Base-by-base conservation (phyloP, 2,329 filamentous ascomycete species). In the Venturia aucupariae region DNA sequence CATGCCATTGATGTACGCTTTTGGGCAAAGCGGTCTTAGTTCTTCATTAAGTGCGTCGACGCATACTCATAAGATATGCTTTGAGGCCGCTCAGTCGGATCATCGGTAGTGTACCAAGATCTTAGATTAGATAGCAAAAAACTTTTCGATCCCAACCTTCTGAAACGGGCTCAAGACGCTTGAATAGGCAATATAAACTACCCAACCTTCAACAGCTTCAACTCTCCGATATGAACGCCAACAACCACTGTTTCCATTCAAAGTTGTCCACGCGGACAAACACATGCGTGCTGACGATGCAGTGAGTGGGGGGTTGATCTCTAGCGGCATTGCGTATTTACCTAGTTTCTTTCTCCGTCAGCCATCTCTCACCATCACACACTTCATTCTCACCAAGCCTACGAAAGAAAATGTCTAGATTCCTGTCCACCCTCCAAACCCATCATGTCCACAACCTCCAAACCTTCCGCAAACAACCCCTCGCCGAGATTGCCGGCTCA, bases 401-500 rank as follows among this genome's bases (percentile, higher is more conserved):
- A 57, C 15, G 6, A 19, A 57, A 17, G 48, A 57, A 19, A 35
- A 61, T 61, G 59, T 30, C 59, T 11, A 38, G 35, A 41, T 44
- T 61, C 17, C 35, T 61, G 22, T 19, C 30, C 3, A 32, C 38
- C 13, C 22, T 61, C 42, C 42, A 61, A 32, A 42, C 17, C 15
- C 10, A 46, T 17, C 38, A 62, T 51, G 24, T n/a, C 19, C 62
- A 30, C 30, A 64, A 64, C 22, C 15, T 64, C 67, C 72, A 76
- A 30, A 86, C 82, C 15, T 76, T 89, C 66, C 79, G 77, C 66
- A 73, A 72, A 27, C 79, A 82, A 61, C 84, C 86, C 67, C 76
- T 89, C 19, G 76, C 88, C 60, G 93, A 97, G 78, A 85, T 97
- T 63, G 96, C 93, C 1, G 93, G 93, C 62, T 90, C 92, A 0